A percentile compares a stretch with the other conserved stretches of the same genome.
Evolutionary conservation across 2,329 filamentous ascomycete genomes (phyloP).

Genomic region (Tricladium varicosporioides): DNA sequence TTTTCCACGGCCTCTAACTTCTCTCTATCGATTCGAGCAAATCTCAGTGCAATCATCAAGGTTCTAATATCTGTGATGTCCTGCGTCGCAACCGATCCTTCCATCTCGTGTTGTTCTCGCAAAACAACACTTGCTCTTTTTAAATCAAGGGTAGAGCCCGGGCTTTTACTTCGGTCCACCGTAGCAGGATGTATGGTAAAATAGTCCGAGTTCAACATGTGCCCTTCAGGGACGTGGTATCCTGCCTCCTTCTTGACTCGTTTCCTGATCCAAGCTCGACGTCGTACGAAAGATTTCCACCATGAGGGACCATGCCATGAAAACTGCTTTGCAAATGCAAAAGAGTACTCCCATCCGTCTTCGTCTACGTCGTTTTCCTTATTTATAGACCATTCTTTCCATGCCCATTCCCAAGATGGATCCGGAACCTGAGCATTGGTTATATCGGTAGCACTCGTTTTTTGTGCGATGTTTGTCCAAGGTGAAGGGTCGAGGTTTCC

Average conservation of each 20-base stretch:
- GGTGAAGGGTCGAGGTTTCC: constrained; percentile 80
- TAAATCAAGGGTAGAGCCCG: constrained; percentile 26
- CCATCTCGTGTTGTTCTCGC: constrained; percentile 27
- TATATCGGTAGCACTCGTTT: constrained; percentile 63
- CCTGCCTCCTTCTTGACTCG: constrained; percentile 60
- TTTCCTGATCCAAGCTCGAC: constrained; percentile 83
- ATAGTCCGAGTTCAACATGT: constrained; percentile 73
- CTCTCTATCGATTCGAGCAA: constrained; percentile 80
- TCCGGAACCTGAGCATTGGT: constrained; percentile 90
- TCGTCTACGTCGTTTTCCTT: constrained; percentile 81
- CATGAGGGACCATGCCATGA: constrained; percentile 89
- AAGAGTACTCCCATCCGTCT: constrained; percentile 95
- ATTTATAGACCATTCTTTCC: constrained; percentile 63
- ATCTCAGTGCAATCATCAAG: constrained; percentile 66
- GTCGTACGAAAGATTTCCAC: constrained; percentile 93
- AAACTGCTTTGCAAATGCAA: constrained; percentile 73
- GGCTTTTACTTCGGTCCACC: constrained; percentile 41
- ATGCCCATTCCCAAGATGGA: constrained; percentile 89
- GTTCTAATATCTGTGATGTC: constrained; percentile 56
- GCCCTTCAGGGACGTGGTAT: constrained; percentile 47
- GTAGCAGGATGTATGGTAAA: constrained; percentile 68
- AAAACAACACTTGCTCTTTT: constrained; percentile 33
- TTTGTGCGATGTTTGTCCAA: constrained; percentile 74
- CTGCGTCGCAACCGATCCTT: constrained; percentile 47
- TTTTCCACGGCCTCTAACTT: constrained; percentile 81